A percentile compares a stretch with the other conserved stretches of the same genome.
These are phyloP conservation scores for Gymnopus androsaceus DNA, from an alignment of 1,284 basidiomycete genomes.

Conservation along the genomic window DNA sequence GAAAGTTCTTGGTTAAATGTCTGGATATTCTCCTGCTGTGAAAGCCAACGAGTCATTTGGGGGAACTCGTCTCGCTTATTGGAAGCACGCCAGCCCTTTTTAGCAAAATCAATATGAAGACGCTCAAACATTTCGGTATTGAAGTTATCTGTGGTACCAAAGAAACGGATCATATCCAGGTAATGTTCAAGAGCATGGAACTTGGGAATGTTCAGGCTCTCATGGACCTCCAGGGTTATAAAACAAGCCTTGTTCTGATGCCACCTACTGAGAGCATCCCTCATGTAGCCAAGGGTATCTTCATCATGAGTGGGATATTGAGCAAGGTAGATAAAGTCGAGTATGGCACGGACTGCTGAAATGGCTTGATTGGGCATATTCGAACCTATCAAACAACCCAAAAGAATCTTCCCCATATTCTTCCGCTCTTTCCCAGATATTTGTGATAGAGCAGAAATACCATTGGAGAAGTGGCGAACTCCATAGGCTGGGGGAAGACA, in stretches of 20 bases:
- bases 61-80: constrained; percentile 15
- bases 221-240: constrained; percentile 19
- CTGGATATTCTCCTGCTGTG: constrained; percentile 14
- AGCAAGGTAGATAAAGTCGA: constrained; percentile 32
- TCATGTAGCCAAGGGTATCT: constrained; percentile 22
- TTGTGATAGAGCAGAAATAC: constrained; percentile 24
- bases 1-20: background rate
- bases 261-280: constrained; percentile 23
- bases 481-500: constrained; percentile 21
- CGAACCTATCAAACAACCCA: constrained; percentile 20
- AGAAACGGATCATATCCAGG: constrained; percentile 19
- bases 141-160: no score
- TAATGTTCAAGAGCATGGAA: constrained; percentile 32
- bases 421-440: constrained; percentile 25
- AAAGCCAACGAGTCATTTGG: constrained; percentile 5
- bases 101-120: constrained; percentile 23
- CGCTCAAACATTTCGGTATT: no score
- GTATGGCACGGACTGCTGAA: constrained; percentile 19
- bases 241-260: constrained; percentile 30
- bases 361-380: constrained; percentile 13
- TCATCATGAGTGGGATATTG: constrained; percentile 25
- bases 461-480: constrained; percentile 32
- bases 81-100: background rate
- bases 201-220: constrained; percentile 37
- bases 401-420: constrained; percentile 24